These are phyloP conservation scores for Stenocarpella maydis DNA, from an alignment of 2,329 filamentous ascomycete species.

Conservation along the genomic window DNA sequence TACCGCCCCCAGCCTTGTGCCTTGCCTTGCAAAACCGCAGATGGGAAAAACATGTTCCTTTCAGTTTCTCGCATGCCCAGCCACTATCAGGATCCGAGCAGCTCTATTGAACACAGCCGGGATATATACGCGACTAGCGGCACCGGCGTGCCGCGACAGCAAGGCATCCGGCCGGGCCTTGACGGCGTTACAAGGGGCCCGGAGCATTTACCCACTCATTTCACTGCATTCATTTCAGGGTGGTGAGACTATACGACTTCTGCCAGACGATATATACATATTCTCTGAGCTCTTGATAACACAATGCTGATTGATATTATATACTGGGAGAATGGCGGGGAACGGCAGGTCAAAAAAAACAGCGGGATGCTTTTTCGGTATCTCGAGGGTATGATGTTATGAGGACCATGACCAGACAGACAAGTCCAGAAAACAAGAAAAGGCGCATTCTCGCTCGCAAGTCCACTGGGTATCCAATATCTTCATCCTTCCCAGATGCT, in stretches of 20 bases:
- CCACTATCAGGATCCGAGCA: not conserved
- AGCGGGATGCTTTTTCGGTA: conserved; percentile 2
- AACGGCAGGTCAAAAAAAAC: not conserved
- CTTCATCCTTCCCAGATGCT: not conserved
- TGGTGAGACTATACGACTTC: not conserved
- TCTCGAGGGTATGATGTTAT: conserved; percentile 16
- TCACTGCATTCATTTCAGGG: not conserved
- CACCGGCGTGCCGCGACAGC: no score
- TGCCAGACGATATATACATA: not conserved
- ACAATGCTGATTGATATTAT: not conserved
- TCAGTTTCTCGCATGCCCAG: not conserved
- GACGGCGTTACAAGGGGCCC: not conserved
- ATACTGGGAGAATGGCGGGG: not conserved
- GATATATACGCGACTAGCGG: not conserved
- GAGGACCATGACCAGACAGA: conserved; percentile 4
- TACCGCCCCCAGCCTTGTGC: not conserved
- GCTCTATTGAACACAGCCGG: not conserved
- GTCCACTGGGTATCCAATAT: conserved; percentile 2
- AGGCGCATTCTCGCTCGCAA: conserved; percentile 4
- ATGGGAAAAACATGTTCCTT: no score
- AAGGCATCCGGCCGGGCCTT: not conserved
- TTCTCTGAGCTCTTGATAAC: not conserved
- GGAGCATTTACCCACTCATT: not conserved
- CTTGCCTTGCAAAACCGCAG: not conserved
- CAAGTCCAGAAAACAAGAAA: not conserved